Base-by-base conservation (phyloP, 306 rosid genomes). In the Citrullus amarus region DNA sequence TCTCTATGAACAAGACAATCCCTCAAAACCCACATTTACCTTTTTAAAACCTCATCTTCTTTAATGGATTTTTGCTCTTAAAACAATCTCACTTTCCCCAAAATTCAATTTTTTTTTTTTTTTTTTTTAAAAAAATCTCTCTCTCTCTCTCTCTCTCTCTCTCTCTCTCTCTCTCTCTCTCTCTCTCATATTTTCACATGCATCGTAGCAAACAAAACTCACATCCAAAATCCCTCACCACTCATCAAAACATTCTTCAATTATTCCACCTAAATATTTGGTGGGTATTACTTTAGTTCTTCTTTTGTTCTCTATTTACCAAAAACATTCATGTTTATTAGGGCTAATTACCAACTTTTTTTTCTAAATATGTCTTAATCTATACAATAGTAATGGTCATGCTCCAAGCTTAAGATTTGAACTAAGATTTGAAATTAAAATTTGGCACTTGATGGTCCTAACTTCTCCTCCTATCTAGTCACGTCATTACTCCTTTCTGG, bases 151-250 rank as follows among this genome's bases (percentile, higher is more conserved):
- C 25, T 25, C 25, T 25, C 25, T 25, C 25, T 25, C 13, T 6
- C 36, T 12, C 30, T 74, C 22, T 62, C 59, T 57, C 66, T 71
- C 67, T 59, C 36, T 67, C n/a, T 55, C 84, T 58, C 63, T 58
- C 61, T 67, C 87, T 41, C 8, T 6, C 44, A 4, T 6, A 1
- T 69, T 76, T 57, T 86, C 93, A 86, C 86, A 85, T 83, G 87
- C 88, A 69, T 71, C 80, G 69, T 87, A 87, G 41, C 83, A 82
- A 82, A 88, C 77, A 79, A 79, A 81, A 76, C 78, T 9, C 50
- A 0, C 13, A 44, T 44, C 11, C 74, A 79, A 79, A 81, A 75
- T 78, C 55, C 9, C 68, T 74, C 81, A 69, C 84, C 63, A 76
- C 81, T 85, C 86, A 88, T 88, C 81, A 78, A 78, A 9, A 43